Evolutionary conservation across 163 green algal genomes (phyloP), one percentile per base, ranked within the genome.

Genomic region (Smithsoniella earleae): DNA sequence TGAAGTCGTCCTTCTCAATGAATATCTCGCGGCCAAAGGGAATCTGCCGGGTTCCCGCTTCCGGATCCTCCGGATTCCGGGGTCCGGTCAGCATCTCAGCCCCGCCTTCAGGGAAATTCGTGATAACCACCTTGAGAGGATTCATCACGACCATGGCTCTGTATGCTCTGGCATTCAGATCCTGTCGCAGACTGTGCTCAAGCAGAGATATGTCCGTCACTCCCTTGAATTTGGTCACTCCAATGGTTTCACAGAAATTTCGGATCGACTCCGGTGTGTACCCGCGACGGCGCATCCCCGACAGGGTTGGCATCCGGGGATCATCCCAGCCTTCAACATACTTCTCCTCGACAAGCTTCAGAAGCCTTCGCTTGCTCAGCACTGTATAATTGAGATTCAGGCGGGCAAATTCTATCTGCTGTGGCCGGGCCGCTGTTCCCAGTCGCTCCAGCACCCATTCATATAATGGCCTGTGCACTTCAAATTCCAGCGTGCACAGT

Each of bases 401-500:
- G 30, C 58, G 58, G 30, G 58, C 38, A 33, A 45, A 69, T 31
- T 69, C 58, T 31, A 30, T 45, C 58, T 45, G 30, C 27, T 45
- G 30, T 31, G 58, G 58, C 40, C 10, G 10, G 27, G 20, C 5
- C 27, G 31, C 31, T 6, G 43, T 30, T 0, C 46, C 31, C 46
- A 54, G 34, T n/a, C 36, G 46, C 25, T 83, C 43, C 30, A 84
- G 78, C 30, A 86, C 87, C 87, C 95, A 99, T 83, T 95, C 98
- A 83, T 98, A 99, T 30, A 86, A 94, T 20, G 95, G 93, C 22
- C 95, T 82, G 2, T 95, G 80, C 4, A 84, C 84, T 82, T 98
- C 92, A 82, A 99, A 99, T 83, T 99, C 95, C 37, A 99, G 84
- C 13, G 95, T 99, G 86, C 95, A 99, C 73, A 99, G 83, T 6